phyloP scores from a whole-genome alignment of 2,329 filamentous ascomycete genomes.

The Microascus cirrosus region DNA sequence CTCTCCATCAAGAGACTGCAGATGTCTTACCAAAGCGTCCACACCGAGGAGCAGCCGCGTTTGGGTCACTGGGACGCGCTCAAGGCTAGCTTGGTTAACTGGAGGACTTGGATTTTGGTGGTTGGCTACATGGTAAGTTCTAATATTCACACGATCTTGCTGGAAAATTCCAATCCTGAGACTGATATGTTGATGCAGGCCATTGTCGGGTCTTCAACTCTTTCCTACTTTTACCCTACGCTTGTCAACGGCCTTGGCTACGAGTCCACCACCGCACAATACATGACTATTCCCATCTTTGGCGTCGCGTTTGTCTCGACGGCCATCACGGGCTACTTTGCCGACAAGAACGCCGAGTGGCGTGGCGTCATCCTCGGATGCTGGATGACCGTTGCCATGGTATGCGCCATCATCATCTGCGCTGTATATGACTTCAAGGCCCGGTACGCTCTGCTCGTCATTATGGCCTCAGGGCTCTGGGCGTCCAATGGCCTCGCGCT shows the following conservation, averaged over 20 bases:
- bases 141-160: no score
- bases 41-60: no score
- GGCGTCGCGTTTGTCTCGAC: slow-evolving; percentile 37
- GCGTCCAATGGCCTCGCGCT: slow-evolving; percentile 38
- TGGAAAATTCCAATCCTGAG: no score
- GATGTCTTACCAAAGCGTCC: no score
- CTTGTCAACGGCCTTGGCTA: slow-evolving; percentile 13
- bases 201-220: slow-evolving; percentile 17
- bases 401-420: no score
- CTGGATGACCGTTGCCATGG: no score
- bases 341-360: slow-evolving; percentile 29
- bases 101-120: slow-evolving; percentile 10
- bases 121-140: slow-evolving; percentile 11
- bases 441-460: slow-evolving; percentile 38
- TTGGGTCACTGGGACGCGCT: no score
- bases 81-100: slow-evolving; percentile 6
- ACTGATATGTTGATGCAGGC: slow-evolving; percentile 5
- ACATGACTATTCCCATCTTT: slow-evolving; percentile 11
- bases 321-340: slow-evolving; percentile 31
- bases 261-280: no score
- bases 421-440: slow-evolving; percentile 36
- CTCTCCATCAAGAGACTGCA: no score
- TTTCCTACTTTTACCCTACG: slow-evolving; percentile 21
- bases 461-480: slow-evolving; percentile 45
- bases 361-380: slow-evolving; percentile 30